Evolutionary conservation across 2,329 filamentous ascomycete genomes (phyloP), one percentile per base, ranked within the genome.

Genomic region (Incumbomyces delicatus): DNA sequence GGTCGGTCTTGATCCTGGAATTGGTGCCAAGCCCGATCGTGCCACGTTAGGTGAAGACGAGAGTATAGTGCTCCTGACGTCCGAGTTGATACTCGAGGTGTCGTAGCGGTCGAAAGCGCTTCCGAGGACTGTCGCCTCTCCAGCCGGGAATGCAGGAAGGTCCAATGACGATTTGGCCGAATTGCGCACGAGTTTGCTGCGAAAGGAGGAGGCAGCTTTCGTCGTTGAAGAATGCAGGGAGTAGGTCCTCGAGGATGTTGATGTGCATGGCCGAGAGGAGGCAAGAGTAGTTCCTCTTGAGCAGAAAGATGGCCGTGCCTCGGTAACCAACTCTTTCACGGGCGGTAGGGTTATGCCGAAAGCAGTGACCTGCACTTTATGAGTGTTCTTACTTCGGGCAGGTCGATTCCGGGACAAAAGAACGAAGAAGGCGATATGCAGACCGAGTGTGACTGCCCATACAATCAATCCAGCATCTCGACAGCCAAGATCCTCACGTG

Each of bases 1-100:
- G 20, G 55, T 52, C 2, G 57, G 48, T 47, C 55, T 48, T 42
- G 55, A 57, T 3, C 57, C 57, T 1, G 57, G 57, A 17, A 58
- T 58, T 18, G 57, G 54, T 37, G 48, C 53, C 31, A 58, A 34
- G 12, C 49, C 55, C 36, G 40, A 46, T n/a, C 52, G 49, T 17
- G 43, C 47, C 16, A 50, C 39, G 5, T 52, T 51, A 7, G 57
- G 57, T 5, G 57, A 57, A 6, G 56, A 56, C 27, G 49, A 42
- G 32, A 58, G 49, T 17, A 46, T 53, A n/a, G 46, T 48, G 42
- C 38, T 37, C 6, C 57, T 52, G 51, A 56, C 53, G 34, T 57
- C 57, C 6, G 46, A 48, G 41, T 54, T 50, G 12, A 57, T 51
- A 27, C 50, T 47, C 1, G 57, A 58, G 5, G 57, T 57, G 41